Conservation (phyloP, 75 land plant species). For the Chamaecyparis obtusa region DNA sequence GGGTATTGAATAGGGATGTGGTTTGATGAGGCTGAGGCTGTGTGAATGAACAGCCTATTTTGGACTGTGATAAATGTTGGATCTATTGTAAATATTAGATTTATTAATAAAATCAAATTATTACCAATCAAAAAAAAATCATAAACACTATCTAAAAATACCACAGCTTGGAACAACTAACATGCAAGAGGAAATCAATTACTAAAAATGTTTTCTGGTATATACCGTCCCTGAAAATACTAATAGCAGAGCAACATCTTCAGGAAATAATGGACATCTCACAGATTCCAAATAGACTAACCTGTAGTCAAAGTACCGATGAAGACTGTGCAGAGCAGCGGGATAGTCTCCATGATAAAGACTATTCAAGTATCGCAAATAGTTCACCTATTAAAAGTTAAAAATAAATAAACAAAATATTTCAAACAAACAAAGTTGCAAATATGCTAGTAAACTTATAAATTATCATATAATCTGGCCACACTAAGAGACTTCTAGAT, state of each 20-base stretch:
- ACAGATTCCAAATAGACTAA: slow-evolving; percentile 17
- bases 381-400: slow-evolving; percentile 54
- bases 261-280: not conserved
- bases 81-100: too few species aligned
- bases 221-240: not conserved
- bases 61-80: too few species aligned
- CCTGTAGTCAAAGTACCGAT: slow-evolving; percentile 92
- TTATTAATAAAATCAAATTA: too few species aligned
- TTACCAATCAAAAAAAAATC: not conserved
- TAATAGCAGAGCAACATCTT: not conserved
- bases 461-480: not conserved
- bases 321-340: slow-evolving; percentile 78
- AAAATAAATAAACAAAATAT: slow-evolving; percentile 3
- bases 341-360: slow-evolving; percentile 85
- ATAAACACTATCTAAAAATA: not conserved
- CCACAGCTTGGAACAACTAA: not conserved
- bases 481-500: not conserved
- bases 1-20: too few species aligned
- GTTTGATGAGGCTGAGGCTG: too few species aligned
- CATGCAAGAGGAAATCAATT: not conserved
- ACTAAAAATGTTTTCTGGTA: not conserved
- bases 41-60: too few species aligned
- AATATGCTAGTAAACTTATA: not conserved
- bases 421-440: not conserved
- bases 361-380: slow-evolving; percentile 74